Conservation (phyloP, 1,284 basidiomycete genomes). For the Microbotryum intermedium region DNA sequence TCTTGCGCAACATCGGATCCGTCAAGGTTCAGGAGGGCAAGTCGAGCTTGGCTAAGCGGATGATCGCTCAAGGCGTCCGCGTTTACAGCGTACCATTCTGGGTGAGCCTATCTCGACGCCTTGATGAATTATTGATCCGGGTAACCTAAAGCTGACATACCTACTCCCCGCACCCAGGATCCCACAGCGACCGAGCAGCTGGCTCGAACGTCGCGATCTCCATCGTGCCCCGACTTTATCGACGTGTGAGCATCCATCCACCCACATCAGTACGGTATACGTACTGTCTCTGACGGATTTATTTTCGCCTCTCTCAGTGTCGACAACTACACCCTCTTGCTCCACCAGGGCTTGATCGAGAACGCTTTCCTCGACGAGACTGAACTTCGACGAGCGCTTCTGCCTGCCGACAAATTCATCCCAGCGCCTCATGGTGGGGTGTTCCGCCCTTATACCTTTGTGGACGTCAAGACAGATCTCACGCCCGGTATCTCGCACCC, state of each 20-base stretch:
- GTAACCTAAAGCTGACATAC: too few species aligned
- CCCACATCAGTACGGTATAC: too few species aligned
- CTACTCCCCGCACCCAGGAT: constrained; percentile 31
- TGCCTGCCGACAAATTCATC: constrained; percentile 15
- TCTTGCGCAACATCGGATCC: constrained; percentile 32
- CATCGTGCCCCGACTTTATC: constrained; percentile 42
- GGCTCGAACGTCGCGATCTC: constrained; percentile 39
- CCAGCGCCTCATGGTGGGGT: constrained; percentile 32
- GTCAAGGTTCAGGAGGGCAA: constrained; percentile 30
- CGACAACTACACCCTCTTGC: constrained; percentile 41
- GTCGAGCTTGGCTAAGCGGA: constrained; percentile 31
- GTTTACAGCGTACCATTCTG: constrained; percentile 43
- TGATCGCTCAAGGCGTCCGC: constrained; percentile 35
- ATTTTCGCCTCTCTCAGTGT: constrained; percentile 26
- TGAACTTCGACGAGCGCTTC: constrained; percentile 30
- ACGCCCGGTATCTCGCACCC: constrained; percentile 23
- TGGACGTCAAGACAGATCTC: constrained; percentile 27
- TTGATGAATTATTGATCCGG: background rate
- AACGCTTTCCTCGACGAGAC: constrained; percentile 40
- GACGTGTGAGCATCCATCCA: constrained; percentile 31
- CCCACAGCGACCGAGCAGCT: constrained; percentile 36
- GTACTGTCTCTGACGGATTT: too few species aligned
- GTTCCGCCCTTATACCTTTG: constrained; percentile 31
- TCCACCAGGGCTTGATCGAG: constrained; percentile 43
- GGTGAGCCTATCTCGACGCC: constrained; percentile 22